Percentiles rank a stretch among this genome's conserved stretches.
phyloP scores from a whole-genome alignment of 2,329 filamentous ascomycete genomes.

The Davidsoniella eucalypti region DNA sequence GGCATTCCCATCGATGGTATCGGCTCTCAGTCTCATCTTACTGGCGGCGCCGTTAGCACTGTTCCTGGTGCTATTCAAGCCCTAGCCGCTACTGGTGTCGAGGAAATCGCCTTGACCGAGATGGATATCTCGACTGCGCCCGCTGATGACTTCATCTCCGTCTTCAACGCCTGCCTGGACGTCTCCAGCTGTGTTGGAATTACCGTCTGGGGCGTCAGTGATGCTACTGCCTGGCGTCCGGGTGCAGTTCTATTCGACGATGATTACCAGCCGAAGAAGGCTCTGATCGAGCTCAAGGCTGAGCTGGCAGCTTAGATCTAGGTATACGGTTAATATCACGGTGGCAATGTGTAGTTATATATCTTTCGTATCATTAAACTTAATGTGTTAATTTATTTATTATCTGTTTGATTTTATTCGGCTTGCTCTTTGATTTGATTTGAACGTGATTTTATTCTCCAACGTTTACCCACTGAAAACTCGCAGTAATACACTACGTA shows the following conservation, averaged over 20 bases:
- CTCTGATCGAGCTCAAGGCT: slow-evolving; percentile 28
- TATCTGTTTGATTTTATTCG: neutral
- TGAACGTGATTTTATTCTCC: neutral
- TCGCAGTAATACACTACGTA: neutral
- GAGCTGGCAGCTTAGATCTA: neutral
- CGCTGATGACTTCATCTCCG: slow-evolving; percentile 39
- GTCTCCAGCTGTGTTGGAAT: slow-evolving; percentile 46
- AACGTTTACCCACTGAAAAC: neutral
- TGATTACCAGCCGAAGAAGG: slow-evolving; percentile 33
- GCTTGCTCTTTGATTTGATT: neutral
- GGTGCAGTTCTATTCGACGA: slow-evolving; percentile 35
- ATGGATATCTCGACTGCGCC: slow-evolving; percentile 47
- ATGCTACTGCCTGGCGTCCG: slow-evolving; percentile 35
- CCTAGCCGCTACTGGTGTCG: slow-evolving; percentile 31
- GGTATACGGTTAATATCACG: neutral
- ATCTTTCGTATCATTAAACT: neutral
- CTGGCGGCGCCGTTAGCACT: slow-evolving; percentile 26
- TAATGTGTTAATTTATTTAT: neutral
- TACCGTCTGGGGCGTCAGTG: slow-evolving; percentile 43
- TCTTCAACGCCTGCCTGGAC: slow-evolving; percentile 40
- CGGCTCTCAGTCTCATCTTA: slow-evolving; percentile 39
- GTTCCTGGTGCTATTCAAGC: slow-evolving; percentile 33
- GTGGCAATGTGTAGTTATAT: neutral
- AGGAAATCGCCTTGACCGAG: slow-evolving; percentile 49
- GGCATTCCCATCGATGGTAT: slow-evolving; percentile 52